Conservation (phyloP, 257 asterid species). For the Datura wrightii region DNA sequence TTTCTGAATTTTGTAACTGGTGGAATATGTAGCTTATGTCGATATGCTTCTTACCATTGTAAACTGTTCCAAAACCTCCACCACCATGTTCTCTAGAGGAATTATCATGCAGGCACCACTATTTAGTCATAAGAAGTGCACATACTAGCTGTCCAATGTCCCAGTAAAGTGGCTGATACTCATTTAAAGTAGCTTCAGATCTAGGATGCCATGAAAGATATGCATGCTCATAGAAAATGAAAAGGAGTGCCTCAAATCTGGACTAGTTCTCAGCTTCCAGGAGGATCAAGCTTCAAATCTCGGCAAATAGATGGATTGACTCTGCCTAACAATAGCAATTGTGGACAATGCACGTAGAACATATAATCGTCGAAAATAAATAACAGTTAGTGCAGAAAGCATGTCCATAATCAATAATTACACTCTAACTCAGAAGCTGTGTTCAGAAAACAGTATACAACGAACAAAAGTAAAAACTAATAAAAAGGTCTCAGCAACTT, state of each 20-base stretch:
- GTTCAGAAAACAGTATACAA: background rate
- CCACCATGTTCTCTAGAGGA: background rate
- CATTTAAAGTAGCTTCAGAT: background rate
- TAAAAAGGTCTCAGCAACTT: background rate
- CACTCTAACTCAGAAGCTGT: background rate
- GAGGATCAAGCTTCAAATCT: too few species aligned
- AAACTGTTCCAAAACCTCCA: background rate
- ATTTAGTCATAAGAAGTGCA: background rate
- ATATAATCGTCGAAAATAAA: too few species aligned
- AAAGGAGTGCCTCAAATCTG: too few species aligned
- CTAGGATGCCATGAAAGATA: background rate
- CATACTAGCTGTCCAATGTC: background rate
- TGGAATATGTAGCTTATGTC: background rate
- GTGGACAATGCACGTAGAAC: too few species aligned
- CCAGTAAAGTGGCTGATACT: background rate
- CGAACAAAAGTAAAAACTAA: background rate
- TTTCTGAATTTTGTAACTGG: background rate
- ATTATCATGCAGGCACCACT: background rate
- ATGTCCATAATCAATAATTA: background rate
- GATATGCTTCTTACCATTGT: background rate
- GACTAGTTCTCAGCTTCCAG: too few species aligned
- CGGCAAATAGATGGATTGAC: too few species aligned
- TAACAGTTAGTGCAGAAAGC: background rate
- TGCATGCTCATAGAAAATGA: background rate
- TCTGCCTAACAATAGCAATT: too few species aligned